phyloP scores from a whole-genome alignment of 345 rosid genomes.

The Salix udensis region DNA sequence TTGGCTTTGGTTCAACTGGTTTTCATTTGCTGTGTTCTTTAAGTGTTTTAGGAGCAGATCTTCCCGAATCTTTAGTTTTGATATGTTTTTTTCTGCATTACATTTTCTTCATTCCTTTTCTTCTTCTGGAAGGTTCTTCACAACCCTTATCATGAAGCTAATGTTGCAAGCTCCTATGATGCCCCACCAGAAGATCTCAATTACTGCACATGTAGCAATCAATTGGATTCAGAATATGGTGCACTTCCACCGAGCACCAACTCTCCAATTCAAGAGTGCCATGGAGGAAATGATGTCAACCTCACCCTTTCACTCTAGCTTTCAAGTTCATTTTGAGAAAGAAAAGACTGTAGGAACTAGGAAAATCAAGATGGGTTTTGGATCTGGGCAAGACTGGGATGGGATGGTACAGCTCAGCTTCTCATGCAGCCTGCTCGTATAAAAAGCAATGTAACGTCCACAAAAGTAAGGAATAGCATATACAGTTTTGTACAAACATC shows the following conservation, averaged over 20 bases:
- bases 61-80: neutral
- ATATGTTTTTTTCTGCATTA: too few species aligned
- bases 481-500: too few species aligned
- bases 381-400: neutral
- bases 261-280: neutral
- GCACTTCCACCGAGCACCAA: neutral
- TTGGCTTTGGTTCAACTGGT: neutral
- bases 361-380: neutral
- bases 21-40: neutral
- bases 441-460: too few species aligned
- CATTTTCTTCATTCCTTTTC: neutral
- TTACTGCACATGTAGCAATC: neutral
- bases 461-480: too few species aligned
- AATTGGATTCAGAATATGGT: neutral
- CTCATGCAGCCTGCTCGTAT: too few species aligned
- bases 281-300: constrained; percentile 3
- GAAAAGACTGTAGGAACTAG: neutral
- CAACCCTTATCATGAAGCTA: too few species aligned
- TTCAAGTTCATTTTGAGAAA: neutral
- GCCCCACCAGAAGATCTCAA: constrained; percentile 8
- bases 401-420: neutral
- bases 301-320: constrained; percentile 21
- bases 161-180: neutral
- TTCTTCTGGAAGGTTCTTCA: neutral
- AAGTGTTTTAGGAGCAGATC: neutral